These are phyloP conservation scores for Pleoardoris graminearum DNA, from an alignment of 2,329 filamentous ascomycete genomes.

Conservation along the genomic window DNA sequence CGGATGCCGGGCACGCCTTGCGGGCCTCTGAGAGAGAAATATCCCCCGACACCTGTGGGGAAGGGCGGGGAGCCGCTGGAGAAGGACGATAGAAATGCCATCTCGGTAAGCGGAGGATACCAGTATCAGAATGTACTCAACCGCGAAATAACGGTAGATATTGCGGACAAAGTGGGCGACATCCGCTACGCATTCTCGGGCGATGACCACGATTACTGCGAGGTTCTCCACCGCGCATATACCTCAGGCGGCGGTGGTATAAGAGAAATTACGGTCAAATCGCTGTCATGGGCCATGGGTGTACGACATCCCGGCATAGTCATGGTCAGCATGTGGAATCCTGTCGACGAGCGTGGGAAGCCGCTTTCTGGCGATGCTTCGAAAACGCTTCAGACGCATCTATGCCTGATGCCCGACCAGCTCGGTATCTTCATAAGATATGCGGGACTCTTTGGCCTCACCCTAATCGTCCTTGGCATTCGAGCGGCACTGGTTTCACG, in stretches of 20 bases:
- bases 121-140: slow-evolving; percentile 96
- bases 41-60: slow-evolving; percentile 68
- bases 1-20: slow-evolving; percentile 82
- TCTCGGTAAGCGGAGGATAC: slow-evolving; percentile 77
- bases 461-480: slow-evolving; percentile 52
- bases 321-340: slow-evolving; percentile 90
- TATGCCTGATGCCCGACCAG: slow-evolving; percentile 90
- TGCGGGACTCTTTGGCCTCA: slow-evolving; percentile 62
- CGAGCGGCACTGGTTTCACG: slow-evolving; percentile 48
- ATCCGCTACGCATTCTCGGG: slow-evolving; percentile 88
- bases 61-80: slow-evolving; percentile 60
- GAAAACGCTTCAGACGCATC: slow-evolving; percentile 78
- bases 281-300: slow-evolving; percentile 94
- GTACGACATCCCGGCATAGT: slow-evolving; percentile 85
- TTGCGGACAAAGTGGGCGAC: slow-evolving; percentile 79
- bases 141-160: slow-evolving; percentile 71
- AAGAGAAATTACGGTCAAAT: slow-evolving; percentile 91
- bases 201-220: slow-evolving; percentile 98
- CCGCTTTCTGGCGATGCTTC: slow-evolving; percentile 44
- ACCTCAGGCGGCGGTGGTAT: slow-evolving; percentile 60
- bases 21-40: slow-evolving; percentile 82
- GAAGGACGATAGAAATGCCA: slow-evolving; percentile 73
- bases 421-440: slow-evolving; percentile 83
- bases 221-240: slow-evolving; percentile 74
- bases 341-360: slow-evolving; percentile 63